A percentile compares a stretch with the other conserved stretches of the same genome.
Evolutionary conservation across 2,329 filamentous ascomycete species (phyloP).

Genomic region (Ophiostoma perfectum): DNA sequence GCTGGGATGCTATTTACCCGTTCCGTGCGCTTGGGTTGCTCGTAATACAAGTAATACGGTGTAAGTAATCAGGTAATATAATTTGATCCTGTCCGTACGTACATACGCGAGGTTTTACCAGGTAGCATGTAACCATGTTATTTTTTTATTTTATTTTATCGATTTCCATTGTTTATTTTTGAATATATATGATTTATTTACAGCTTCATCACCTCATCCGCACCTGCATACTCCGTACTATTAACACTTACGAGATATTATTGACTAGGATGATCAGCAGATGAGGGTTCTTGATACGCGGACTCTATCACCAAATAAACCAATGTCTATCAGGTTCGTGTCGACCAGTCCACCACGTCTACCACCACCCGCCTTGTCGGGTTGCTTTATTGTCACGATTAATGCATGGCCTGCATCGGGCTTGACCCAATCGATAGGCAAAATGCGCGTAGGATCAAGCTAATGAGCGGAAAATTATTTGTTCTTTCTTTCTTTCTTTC

Average conservation of each 20-base stretch:
- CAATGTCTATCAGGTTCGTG: too few species aligned
- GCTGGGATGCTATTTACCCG: not conserved
- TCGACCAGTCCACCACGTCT: too few species aligned
- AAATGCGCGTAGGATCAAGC: not conserved
- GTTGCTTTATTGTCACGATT: conserved; percentile 7
- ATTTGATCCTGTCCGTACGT: conserved; percentile 1
- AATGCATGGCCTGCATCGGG: not conserved
- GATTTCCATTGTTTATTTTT: not conserved
- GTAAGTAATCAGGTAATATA: too few species aligned
- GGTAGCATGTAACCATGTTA: not conserved
- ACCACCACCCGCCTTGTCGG: not conserved
- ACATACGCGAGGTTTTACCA: not conserved
- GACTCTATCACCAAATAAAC: too few species aligned
- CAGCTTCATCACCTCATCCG: not conserved
- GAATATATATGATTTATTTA: too few species aligned
- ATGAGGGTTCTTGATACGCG: too few species aligned
- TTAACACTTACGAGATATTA: too few species aligned
- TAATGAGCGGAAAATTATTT: not conserved
- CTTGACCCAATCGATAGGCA: not conserved
- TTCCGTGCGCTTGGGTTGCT: not conserved
- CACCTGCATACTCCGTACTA: not conserved
- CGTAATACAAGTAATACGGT: too few species aligned
- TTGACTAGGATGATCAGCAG: too few species aligned
- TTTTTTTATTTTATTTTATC: not conserved
- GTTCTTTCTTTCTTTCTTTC: not conserved